These are phyloP conservation scores for Warburgia ugandensis DNA, from an alignment of 164 flowering plant genomes.

Conservation along the genomic window DNA sequence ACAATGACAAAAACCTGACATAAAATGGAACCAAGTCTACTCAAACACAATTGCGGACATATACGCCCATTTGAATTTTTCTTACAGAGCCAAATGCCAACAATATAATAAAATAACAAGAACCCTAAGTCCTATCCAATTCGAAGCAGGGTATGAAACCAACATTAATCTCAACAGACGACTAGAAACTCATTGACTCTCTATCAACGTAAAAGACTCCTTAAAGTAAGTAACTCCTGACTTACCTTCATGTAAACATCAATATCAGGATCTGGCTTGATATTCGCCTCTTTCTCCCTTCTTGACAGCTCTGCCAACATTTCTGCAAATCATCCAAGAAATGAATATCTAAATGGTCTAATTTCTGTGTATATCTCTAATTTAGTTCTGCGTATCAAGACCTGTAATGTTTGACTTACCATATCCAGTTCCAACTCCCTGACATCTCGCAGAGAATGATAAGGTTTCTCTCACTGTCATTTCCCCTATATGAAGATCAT, in stretches of 20 bases:
- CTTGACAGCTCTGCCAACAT: slow-evolving; percentile 60
- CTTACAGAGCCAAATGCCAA: too few relatives aligned
- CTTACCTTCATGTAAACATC: slow-evolving; percentile 77
- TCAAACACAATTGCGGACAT: too few relatives aligned
- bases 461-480: slow-evolving; percentile 55
- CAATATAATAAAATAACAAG: too few relatives aligned
- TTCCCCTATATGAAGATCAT: slow-evolving; percentile 57
- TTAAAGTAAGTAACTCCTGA: background rate
- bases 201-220: background rate
- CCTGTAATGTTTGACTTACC: slow-evolving; percentile 19
- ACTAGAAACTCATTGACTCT: too few relatives aligned
- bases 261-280: slow-evolving; percentile 64
- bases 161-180: too few relatives aligned
- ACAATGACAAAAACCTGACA: background rate
- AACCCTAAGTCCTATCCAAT: too few relatives aligned
- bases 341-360: background rate
- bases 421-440: slow-evolving; percentile 49
- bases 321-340: slow-evolving; percentile 22
- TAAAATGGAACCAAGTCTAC: too few relatives aligned
- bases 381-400: background rate
- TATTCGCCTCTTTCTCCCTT: slow-evolving; percentile 60
- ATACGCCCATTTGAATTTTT: too few relatives aligned
- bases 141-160: too few relatives aligned
- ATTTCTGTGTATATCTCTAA: background rate
- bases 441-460: slow-evolving; percentile 59